Evolutionary conservation across 345 rosid genomes (phyloP).

Genomic region (Gossypium arboreum): DNA sequence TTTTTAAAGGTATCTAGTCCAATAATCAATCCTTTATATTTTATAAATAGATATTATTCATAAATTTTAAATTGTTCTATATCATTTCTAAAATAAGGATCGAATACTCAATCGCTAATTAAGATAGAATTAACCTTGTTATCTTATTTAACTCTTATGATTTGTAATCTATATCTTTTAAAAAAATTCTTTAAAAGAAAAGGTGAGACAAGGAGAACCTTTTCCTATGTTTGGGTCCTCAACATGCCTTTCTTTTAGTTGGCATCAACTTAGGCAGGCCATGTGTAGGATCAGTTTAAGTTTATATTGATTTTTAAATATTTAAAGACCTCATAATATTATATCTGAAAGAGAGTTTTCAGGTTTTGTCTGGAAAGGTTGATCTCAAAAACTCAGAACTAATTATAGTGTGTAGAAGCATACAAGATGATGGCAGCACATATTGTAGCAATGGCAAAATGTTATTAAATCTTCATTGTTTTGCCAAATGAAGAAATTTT

Average conservation of each 20-base stretch:
- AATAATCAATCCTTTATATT: rapidly evolving
- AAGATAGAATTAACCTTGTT: background rate
- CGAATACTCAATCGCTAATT: background rate
- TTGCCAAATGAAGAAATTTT: background rate
- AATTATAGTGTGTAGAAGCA: background rate
- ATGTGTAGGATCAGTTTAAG: background rate
- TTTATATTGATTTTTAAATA: background rate
- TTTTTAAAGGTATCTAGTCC: too few species aligned
- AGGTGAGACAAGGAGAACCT: background rate
- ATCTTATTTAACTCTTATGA: too few species aligned
- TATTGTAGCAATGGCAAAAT: background rate
- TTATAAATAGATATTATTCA: rapidly evolving
- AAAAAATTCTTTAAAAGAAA: background rate
- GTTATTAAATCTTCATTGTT: background rate
- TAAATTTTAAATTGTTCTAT: rapidly evolving
- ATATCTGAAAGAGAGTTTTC: background rate
- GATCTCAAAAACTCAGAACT: too few species aligned
- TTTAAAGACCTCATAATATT: background rate
- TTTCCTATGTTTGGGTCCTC: background rate
- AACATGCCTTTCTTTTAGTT: background rate
- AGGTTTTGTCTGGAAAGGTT: background rate
- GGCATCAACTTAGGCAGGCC: constrained; percentile 4
- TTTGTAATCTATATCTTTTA: too few species aligned
- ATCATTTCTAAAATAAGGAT: background rate
- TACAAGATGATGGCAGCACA: background rate